Evolutionary conservation across 129 eudicot genomes (phyloP).

Genomic region (Pseudognaphalium luteoalbum): DNA sequence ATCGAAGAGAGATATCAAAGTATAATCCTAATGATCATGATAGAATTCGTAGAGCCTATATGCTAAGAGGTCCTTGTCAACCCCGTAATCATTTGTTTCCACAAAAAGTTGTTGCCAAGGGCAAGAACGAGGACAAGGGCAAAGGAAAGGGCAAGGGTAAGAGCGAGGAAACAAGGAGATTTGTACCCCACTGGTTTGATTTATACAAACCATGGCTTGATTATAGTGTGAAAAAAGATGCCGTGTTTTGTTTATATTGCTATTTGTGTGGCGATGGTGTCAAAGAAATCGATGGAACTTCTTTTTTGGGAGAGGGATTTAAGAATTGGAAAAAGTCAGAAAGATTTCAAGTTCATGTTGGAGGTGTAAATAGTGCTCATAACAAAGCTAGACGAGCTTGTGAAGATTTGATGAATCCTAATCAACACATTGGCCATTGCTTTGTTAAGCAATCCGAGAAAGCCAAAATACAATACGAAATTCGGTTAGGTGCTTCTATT

Average conservation of each 20-base stretch:
- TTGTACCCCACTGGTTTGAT: background rate
- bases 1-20: too few species aligned
- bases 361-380: background rate
- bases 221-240: background rate
- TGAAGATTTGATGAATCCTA: constrained; percentile 11
- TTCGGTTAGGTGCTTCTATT: background rate
- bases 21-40: background rate
- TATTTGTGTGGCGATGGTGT: constrained; percentile 6
- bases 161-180: background rate
- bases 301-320: background rate
- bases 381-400: background rate
- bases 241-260: constrained; percentile 1
- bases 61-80: constrained; percentile 5
- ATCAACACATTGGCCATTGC: background rate
- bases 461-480: background rate
- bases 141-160: too few species aligned
- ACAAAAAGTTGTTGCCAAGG: background rate
- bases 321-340: constrained; percentile 6
- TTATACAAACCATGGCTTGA: constrained; percentile 1
- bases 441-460: background rate
- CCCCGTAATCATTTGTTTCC: background rate
- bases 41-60: background rate
- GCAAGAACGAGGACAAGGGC: too few species aligned
- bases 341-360: background rate
- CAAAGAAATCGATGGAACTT: background rate